A percentile compares a stretch with the other conserved stretches of the same genome.
Conservation (phyloP, 495 filamentous ascomycete species). For the Penicillium psychrofluorescens region DNA sequence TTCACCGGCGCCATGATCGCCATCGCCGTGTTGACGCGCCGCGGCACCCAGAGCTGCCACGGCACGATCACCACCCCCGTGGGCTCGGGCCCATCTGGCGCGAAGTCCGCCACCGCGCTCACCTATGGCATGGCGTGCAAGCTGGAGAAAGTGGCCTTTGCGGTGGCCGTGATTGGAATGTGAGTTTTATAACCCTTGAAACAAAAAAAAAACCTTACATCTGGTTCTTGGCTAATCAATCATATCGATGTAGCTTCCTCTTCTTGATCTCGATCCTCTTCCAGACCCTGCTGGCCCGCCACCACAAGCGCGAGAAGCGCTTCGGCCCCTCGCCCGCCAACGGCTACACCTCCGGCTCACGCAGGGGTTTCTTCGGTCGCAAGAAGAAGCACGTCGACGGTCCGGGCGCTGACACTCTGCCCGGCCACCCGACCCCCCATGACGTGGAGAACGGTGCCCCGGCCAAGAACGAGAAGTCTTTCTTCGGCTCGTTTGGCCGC, state of each 20-base stretch:
- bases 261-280: slow-evolving; percentile 59
- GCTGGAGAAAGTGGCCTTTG: slow-evolving; percentile 65
- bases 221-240: not conserved
- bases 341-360: slow-evolving; percentile 66
- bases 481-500: slow-evolving; percentile 14
- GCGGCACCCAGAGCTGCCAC: slow-evolving; percentile 54
- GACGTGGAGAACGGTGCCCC: slow-evolving; percentile 28
- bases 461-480: slow-evolving; percentile 17
- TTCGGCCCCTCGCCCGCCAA: slow-evolving; percentile 73
- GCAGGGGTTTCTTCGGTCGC: slow-evolving; percentile 44
- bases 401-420: slow-evolving; percentile 23
- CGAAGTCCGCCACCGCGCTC: slow-evolving; percentile 20
- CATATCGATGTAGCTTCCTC: slow-evolving; percentile 42
- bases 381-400: slow-evolving; percentile 34
- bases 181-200: too few species aligned
- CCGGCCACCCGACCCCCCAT: slow-evolving; percentile 26
- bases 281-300: slow-evolving; percentile 56
- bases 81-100: slow-evolving; percentile 50
- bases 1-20: slow-evolving; percentile 80
- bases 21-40: slow-evolving; percentile 61
- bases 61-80: slow-evolving; percentile 60
- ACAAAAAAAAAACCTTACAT: too few species aligned
- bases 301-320: slow-evolving; percentile 71
- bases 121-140: slow-evolving; percentile 54
- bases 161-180: slow-evolving; percentile 71